Evolutionary conservation across 2,329 filamentous ascomycete genomes (phyloP).

Genomic region (Furcasterigmium sp.): DNA sequence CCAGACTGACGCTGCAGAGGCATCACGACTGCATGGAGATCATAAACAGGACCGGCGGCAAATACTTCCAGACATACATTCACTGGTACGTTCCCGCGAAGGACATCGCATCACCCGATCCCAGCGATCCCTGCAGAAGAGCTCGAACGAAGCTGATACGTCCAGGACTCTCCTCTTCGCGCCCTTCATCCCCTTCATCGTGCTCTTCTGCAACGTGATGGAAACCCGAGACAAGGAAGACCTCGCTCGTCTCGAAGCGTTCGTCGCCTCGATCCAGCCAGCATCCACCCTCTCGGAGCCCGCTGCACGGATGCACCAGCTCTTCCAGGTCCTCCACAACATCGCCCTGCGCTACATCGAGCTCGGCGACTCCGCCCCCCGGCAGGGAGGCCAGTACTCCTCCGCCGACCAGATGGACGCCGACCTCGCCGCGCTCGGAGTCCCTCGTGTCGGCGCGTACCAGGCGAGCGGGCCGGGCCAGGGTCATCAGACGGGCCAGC

Average conservation of each 20-base stretch:
- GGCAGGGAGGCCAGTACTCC: constrained; percentile 6
- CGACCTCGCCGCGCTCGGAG: constrained; percentile 45
- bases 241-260: constrained; percentile 37
- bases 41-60: constrained; percentile 24
- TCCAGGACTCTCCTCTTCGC: constrained; percentile 40
- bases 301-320: constrained; percentile 47
- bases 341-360: constrained; percentile 56
- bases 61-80: constrained; percentile 30
- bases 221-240: constrained; percentile 37
- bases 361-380: constrained; percentile 11
- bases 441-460: constrained; percentile 17
- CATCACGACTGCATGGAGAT: constrained; percentile 32
- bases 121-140: neutral
- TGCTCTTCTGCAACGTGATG: constrained; percentile 43
- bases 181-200: constrained; percentile 49
- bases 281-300: constrained; percentile 38
- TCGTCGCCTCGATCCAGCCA: constrained; percentile 44
- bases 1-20: constrained; percentile 30
- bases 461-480: neutral
- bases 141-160: neutral
- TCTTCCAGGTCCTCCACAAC: constrained; percentile 52
- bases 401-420: constrained; percentile 35
- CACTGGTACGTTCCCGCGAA: constrained; percentile 37
- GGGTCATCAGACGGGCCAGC: neutral
- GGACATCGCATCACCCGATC: no score